phyloP scores from a whole-genome alignment of 2,329 filamentous ascomycete genomes.

The Neocatenulostroma microsporum region DNA sequence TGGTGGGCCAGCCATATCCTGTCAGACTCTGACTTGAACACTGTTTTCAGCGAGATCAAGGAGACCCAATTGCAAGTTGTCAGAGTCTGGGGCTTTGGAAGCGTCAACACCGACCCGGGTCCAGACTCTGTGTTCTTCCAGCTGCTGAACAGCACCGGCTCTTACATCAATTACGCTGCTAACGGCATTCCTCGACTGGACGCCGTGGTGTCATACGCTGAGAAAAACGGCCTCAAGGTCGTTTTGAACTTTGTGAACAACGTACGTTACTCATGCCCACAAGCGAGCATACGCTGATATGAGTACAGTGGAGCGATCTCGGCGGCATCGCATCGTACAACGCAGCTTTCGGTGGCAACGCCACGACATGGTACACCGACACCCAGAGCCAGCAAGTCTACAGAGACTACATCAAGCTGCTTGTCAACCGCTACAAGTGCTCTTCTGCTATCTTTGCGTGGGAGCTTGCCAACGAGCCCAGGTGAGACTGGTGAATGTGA shows the following conservation, averaged over 20 bases:
- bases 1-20: slow-evolving; percentile 6
- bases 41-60: slow-evolving; percentile 6
- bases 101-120: slow-evolving; percentile 6
- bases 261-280: not conserved
- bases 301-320: slow-evolving; percentile 3
- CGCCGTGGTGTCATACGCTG: slow-evolving; percentile 4
- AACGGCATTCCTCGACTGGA: slow-evolving; percentile 6
- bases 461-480: slow-evolving; percentile 52
- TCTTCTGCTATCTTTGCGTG: slow-evolving; percentile 57
- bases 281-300: not conserved
- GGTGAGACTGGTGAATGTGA: slow-evolving; percentile 1
- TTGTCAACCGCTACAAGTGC: slow-evolving; percentile 53
- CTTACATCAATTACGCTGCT: slow-evolving; percentile 6
- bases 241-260: slow-evolving; percentile 7
- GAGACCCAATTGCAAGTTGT: slow-evolving; percentile 4
- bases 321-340: slow-evolving; percentile 6
- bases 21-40: slow-evolving; percentile 3
- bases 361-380: slow-evolving; percentile 6
- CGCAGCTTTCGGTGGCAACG: slow-evolving; percentile 5
- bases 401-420: slow-evolving; percentile 51
- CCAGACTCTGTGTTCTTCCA: slow-evolving; percentile 6
- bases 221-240: slow-evolving; percentile 2
- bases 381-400: slow-evolving; percentile 34
- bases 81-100: slow-evolving; percentile 6
- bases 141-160: slow-evolving; percentile 4